phyloP scores from a whole-genome alignment of 2,329 filamentous ascomycete genomes.

The Pseudogymnoascus sp. region DNA sequence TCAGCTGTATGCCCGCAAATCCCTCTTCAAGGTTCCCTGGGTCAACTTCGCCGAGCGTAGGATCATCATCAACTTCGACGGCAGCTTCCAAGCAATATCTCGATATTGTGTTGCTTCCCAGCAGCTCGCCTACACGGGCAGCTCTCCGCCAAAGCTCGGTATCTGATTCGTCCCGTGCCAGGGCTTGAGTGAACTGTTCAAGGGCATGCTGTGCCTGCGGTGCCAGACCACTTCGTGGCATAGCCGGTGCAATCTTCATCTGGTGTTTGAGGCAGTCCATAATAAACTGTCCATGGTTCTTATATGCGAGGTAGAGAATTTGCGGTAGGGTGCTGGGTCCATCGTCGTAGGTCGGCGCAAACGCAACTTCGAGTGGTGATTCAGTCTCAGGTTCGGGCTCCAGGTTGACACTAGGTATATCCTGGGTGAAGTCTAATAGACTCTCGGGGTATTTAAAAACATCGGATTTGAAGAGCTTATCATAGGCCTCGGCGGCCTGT shows the following conservation, averaged over 20 bases:
- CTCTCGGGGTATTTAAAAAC: slow-evolving; percentile 91
- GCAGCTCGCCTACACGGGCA: slow-evolving; percentile 50
- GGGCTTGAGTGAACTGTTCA: slow-evolving; percentile 49
- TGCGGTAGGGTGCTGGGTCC: slow-evolving; percentile 77
- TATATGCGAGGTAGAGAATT: slow-evolving; percentile 87
- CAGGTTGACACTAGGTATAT: slow-evolving; percentile 27
- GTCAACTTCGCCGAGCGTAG: slow-evolving; percentile 53
- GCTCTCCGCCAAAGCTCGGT: slow-evolving; percentile 58
- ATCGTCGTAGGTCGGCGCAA: slow-evolving; percentile 58
- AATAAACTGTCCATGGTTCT: slow-evolving; percentile 88
- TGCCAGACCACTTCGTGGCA: slow-evolving; percentile 24
- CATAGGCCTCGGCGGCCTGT: slow-evolving; percentile 74
- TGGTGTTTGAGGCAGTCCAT: slow-evolving; percentile 64
- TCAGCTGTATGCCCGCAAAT: slow-evolving; percentile 56
- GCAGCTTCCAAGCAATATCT: slow-evolving; percentile 60
- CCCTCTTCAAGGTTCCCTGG: slow-evolving; percentile 57
- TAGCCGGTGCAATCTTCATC: slow-evolving; percentile 32
- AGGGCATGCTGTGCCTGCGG: slow-evolving; percentile 37
- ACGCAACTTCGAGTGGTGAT: slow-evolving; percentile 45
- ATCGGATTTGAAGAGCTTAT: slow-evolving; percentile 78
- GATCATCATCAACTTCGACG: slow-evolving; percentile 61
- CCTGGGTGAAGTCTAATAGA: slow-evolving; percentile 63
- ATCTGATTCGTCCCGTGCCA: slow-evolving; percentile 60
- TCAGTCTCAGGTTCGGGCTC: slow-evolving; percentile 41
- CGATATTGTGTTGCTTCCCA: slow-evolving; percentile 50